Base-by-base conservation (phyloP, 148 eudicot genomes). In the Drosera capensis region DNA sequence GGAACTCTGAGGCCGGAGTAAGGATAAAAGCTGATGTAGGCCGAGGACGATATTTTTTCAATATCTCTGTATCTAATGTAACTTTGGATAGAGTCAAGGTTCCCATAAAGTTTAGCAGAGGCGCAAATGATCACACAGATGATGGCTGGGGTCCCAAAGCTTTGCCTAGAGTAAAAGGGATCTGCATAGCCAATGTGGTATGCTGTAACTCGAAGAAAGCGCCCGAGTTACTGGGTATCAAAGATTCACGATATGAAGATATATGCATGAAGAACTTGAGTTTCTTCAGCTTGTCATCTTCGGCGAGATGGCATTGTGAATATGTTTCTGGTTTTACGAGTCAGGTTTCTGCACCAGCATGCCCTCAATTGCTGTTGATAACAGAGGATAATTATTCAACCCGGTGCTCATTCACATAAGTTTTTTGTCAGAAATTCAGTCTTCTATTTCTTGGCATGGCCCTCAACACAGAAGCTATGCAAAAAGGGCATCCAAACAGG, bases 91-190 rank as follows among this genome's bases (percentile, higher is more conserved):
- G 80, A 54, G 96, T 87, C 0, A 90, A 81, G 47, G 58, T 78
- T n/a, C 99, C 95, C 8, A 65, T 90, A 47, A 68, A 73, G 73
- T 90, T 90, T 46, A 90, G 95, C 38, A 70, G 95, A 46, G 99
- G 95, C 1, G 90, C 99, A 1, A 69, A 85, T 59, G 95, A 92
- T 54, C 99, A 92, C 48, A 94, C 95, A 0, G 94, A 86, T 37
- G 79, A 77, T 34, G 50, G 56, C 16, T 92, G 94, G 86, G 90
- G 85, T 45, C 81, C 64, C 0, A 68, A 74, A 37, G 94, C 95
- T n/a, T 25, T 77, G 22, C 99, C 99, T 1, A 62, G 41, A 37
- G 73, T 86, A 8, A 57, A 62, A 41, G 75, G 86, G 18, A 63
- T 86, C 12, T 69, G 56, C 4, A 71, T 82, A 47, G 68, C 71